These are phyloP conservation scores for Torulaspora pretoriensis DNA, from an alignment of 1,139 yeast species.

Conservation along the genomic window DNA sequence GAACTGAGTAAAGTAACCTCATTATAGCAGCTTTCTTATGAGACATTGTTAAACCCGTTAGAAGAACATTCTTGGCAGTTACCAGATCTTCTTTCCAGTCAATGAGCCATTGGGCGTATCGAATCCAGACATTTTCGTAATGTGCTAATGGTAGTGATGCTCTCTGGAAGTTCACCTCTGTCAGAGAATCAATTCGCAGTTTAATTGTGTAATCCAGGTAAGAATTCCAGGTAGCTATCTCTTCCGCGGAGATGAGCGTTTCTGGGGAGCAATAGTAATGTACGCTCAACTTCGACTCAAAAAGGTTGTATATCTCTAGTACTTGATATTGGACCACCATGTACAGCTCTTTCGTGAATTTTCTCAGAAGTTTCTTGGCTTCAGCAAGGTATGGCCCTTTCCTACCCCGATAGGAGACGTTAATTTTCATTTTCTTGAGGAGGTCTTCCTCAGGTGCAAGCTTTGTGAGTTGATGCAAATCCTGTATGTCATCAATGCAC, in stretches of 20 bases:
- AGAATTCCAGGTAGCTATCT: conserved; percentile 29
- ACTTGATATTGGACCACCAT: conserved; percentile 33
- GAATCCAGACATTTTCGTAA: conserved; percentile 33
- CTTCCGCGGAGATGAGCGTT: conserved; percentile 24
- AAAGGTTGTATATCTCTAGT: conserved; percentile 30
- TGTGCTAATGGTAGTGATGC: conserved; percentile 32
- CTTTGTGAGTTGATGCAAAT: conserved; percentile 32
- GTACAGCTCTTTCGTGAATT: conserved; percentile 34
- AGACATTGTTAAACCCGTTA: conserved; percentile 23
- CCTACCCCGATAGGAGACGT: conserved; percentile 25
- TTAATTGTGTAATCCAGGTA: conserved; percentile 31
- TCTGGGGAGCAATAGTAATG: conserved; percentile 31
- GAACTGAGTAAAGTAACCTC: conserved; percentile 21
- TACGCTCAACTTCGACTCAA: conserved; percentile 29
- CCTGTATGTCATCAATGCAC: conserved; percentile 40
- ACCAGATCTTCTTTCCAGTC: conserved; percentile 22
- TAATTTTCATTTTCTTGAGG: conserved; percentile 33
- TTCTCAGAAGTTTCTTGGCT: conserved; percentile 30
- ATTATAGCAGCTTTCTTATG: conserved; percentile 26
- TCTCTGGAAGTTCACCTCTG: conserved; percentile 33
- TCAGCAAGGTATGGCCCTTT: conserved; percentile 32
- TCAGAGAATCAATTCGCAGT: conserved; percentile 20
- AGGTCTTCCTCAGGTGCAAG: conserved; percentile 33
- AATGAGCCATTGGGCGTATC: conserved; percentile 34
- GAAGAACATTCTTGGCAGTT: conserved; percentile 27